These are phyloP conservation scores for Kazachstania sp. DNA, from an alignment of 1,139 yeast genomes.

Conservation along the genomic window DNA sequence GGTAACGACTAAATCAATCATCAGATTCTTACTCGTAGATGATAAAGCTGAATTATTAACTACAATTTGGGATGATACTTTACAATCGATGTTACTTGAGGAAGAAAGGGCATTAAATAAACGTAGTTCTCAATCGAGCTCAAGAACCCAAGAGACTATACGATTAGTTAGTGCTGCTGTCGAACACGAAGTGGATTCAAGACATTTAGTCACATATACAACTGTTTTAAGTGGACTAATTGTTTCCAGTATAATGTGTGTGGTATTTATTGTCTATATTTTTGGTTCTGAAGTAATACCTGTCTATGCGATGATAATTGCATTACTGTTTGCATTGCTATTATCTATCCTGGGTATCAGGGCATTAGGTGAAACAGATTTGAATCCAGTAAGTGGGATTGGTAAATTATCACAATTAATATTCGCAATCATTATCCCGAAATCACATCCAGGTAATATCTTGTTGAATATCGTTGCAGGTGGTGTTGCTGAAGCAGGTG, in stretches of 20 bases:
- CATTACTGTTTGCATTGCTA: slow-evolving; percentile 66
- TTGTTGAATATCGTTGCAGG: slow-evolving; percentile 87
- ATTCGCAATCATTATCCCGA: slow-evolving; percentile 77
- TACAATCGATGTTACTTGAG: slow-evolving; percentile 29
- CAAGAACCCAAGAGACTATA: slow-evolving; percentile 18
- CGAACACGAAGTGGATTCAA: slow-evolving; percentile 36
- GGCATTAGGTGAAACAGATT: slow-evolving; percentile 92
- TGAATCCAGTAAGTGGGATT: slow-evolving; percentile 94
- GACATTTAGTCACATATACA: slow-evolving; percentile 44
- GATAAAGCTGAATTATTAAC: slow-evolving; percentile 21
- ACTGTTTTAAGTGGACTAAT: slow-evolving; percentile 55
- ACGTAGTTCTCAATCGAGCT: slow-evolving; percentile 8
- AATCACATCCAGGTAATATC: slow-evolving; percentile 67
- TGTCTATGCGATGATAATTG: slow-evolving; percentile 54
- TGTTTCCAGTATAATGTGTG: slow-evolving; percentile 57
- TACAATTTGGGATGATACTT: slow-evolving; percentile 25
- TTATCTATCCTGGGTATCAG: slow-evolving; percentile 82
- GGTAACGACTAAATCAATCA: slow-evolving; percentile 43
- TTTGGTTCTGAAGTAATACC: slow-evolving; percentile 65
- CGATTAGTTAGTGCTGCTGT: slow-evolving; percentile 25
- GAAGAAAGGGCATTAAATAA: slow-evolving; percentile 26
- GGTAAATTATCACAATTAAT: slow-evolving; percentile 87
- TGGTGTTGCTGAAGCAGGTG: slow-evolving; percentile 97
- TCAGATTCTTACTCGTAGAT: slow-evolving; percentile 23
- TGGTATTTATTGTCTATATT: slow-evolving; percentile 52